Conservation (phyloP, 106 monocot genomes). For the Posidonia australis region DNA sequence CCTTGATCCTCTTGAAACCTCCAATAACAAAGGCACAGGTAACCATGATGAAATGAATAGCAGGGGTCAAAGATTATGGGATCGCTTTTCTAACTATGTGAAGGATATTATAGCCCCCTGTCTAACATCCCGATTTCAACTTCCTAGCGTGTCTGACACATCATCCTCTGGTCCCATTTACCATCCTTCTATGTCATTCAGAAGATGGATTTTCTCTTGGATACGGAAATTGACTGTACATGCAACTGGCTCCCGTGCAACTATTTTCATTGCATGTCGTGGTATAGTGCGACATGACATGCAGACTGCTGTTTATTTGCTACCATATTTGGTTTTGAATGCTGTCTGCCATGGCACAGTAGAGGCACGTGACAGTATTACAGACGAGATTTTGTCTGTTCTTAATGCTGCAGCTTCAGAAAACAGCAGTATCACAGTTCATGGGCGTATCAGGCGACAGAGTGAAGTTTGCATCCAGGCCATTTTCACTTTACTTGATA, state of each 20-base stretch:
- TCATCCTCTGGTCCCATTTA: constrained; percentile 65
- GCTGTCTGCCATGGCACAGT: constrained; percentile 78
- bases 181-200: constrained; percentile 77
- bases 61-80: constrained; percentile 76
- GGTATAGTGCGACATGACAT: constrained; percentile 97
- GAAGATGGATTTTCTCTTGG: constrained; percentile 95
- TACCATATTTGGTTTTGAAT: constrained; percentile 92
- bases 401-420: constrained; percentile 85
- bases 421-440: constrained; percentile 34
- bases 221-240: constrained; percentile 67
- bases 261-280: constrained; percentile 89
- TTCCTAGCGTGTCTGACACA: constrained; percentile 60
- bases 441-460: constrained; percentile 52
- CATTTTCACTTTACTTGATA: constrained; percentile 93
- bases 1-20: constrained; percentile 18
- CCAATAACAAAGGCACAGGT: constrained; percentile 1
- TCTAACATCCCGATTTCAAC: constrained; percentile 90
- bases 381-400: constrained; percentile 79
- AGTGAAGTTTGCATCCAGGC: constrained; percentile 92
- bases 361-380: constrained; percentile 76
- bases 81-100: constrained; percentile 88
- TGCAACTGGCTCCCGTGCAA: constrained; percentile 68
- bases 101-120: constrained; percentile 98
- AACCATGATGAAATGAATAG: constrained; percentile 19
- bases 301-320: constrained; percentile 82